Percentiles rank a stretch among this genome's conserved stretches.
phyloP scores from a whole-genome alignment of 225 moss, liverwort and hornwort species.

The Takakia lepidozioides region DNA sequence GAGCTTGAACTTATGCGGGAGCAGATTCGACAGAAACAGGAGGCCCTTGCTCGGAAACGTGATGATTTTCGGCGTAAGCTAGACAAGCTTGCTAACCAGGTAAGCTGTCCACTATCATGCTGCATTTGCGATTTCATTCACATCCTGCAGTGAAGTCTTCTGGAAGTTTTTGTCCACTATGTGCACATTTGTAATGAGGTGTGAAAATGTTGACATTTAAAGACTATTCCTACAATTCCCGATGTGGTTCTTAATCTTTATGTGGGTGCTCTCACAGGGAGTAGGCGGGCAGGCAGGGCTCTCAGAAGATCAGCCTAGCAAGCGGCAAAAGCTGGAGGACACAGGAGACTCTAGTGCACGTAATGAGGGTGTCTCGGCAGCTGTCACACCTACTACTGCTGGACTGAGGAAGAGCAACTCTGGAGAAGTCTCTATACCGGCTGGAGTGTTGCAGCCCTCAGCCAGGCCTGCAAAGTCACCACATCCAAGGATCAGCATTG shows the following conservation, averaged over 20 bases:
- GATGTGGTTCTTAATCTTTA: constrained; percentile 2
- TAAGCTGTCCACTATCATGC: constrained; percentile 12
- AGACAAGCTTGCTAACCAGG: constrained; percentile 78
- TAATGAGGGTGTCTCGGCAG: constrained; percentile 19
- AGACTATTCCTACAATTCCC: constrained; percentile 2
- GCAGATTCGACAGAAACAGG: constrained; percentile 79
- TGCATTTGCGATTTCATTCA: no score
- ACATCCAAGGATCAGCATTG: constrained; percentile 36
- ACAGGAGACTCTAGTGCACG: constrained; percentile 31
- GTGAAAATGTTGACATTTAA: no score
- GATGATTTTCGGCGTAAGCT: constrained; percentile 82
- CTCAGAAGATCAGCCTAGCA: constrained; percentile 50
- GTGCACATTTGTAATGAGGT: no score
- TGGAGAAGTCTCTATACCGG: constrained; percentile 45
- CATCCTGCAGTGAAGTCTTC: no score
- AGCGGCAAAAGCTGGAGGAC: constrained; percentile 69
- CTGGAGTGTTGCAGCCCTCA: constrained; percentile 38
- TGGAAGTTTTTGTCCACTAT: no score
- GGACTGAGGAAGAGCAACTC: constrained; percentile 38
- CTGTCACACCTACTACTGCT: constrained; percentile 20
- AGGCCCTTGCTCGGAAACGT: constrained; percentile 80
- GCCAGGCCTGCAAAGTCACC: constrained; percentile 49
- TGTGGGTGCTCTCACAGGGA: constrained; percentile 21
- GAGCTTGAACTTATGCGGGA: constrained; percentile 91
- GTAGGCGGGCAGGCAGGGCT: constrained; percentile 32